These are phyloP conservation scores for Apiospora hydei DNA, from an alignment of 2,329 filamentous ascomycete species.

Conservation along the genomic window DNA sequence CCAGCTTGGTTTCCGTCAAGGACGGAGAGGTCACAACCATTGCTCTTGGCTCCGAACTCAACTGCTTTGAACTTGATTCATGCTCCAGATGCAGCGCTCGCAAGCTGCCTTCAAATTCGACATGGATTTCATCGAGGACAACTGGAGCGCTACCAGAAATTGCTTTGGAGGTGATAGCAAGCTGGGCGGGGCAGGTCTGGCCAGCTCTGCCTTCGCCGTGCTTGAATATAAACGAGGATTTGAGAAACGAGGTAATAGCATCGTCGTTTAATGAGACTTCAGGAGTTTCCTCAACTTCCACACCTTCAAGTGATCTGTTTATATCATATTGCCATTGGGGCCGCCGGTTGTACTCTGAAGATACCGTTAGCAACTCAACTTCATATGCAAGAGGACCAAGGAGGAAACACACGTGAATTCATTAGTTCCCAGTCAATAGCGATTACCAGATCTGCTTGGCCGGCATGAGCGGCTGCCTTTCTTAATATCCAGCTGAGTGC, in stretches of 20 bases:
- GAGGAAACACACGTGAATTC: conserved; percentile 57
- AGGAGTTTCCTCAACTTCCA: conserved; percentile 54
- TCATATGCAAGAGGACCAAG: not conserved
- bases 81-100: conserved; percentile 62
- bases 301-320: conserved; percentile 60
- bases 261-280: conserved; percentile 59
- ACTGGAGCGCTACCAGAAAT: conserved; percentile 60
- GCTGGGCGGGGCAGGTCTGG: conserved; percentile 63
- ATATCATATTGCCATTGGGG: conserved; percentile 69
- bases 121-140: conserved; percentile 56
- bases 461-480: conserved; percentile 59
- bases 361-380: conserved; percentile 31
- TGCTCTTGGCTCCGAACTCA: conserved; percentile 26
- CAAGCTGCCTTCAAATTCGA: conserved; percentile 65
- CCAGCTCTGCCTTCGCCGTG: conserved; percentile 67
- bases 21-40: conserved; percentile 32
- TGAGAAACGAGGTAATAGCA: conserved; percentile 60
- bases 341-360: conserved; percentile 59
- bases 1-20: conserved; percentile 35
- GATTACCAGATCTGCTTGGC: conserved; percentile 63
- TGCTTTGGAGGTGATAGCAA: conserved; percentile 64
- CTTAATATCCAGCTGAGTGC: conserved; percentile 68
- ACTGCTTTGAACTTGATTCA: conserved; percentile 31
- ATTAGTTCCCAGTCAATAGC: conserved; percentile 72
- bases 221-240: conserved; percentile 64